Conservation (phyloP, 176 grass and related monocot species). For the Poa annua region DNA sequence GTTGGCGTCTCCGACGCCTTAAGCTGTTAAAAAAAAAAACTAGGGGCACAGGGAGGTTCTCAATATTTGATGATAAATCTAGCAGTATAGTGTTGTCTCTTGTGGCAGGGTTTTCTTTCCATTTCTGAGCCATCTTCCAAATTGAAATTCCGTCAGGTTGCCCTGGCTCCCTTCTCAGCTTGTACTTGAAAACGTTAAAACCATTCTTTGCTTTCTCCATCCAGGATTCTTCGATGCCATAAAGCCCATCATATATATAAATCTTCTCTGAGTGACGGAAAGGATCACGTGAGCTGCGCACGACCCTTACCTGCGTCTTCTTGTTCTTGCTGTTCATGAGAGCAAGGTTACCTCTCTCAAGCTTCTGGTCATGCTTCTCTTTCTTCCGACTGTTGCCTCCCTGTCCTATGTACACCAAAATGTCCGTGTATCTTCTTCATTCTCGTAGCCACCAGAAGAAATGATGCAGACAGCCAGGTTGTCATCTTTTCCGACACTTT, state of each 20-base stretch:
- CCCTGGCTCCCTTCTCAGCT: slow-evolving; percentile 54
- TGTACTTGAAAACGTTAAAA: slow-evolving; percentile 69
- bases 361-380: slow-evolving; percentile 73
- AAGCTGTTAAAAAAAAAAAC: no score
- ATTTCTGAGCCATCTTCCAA: slow-evolving; percentile 69
- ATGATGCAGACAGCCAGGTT: slow-evolving; percentile 54
- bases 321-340: slow-evolving; percentile 59
- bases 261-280: slow-evolving; percentile 49
- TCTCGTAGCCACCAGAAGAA: slow-evolving; percentile 65
- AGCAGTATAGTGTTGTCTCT: slow-evolving; percentile 42
- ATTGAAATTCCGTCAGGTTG: slow-evolving; percentile 63
- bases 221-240: slow-evolving; percentile 57
- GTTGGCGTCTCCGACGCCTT: no score
- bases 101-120: slow-evolving; percentile 55
- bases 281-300: slow-evolving; percentile 53
- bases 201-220: slow-evolving; percentile 51
- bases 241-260: slow-evolving; percentile 82
- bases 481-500: slow-evolving; percentile 37
- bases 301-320: slow-evolving; percentile 59
- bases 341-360: slow-evolving; percentile 81
- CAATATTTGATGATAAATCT: slow-evolving; percentile 54
- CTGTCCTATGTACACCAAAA: slow-evolving; percentile 68
- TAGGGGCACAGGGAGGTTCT: slow-evolving; percentile 46
- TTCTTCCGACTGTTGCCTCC: slow-evolving; percentile 53
- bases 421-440: slow-evolving; percentile 51